Conservation (phyloP, 768 basidiomycete genomes). For the Podaxis mareebaensis region DNA sequence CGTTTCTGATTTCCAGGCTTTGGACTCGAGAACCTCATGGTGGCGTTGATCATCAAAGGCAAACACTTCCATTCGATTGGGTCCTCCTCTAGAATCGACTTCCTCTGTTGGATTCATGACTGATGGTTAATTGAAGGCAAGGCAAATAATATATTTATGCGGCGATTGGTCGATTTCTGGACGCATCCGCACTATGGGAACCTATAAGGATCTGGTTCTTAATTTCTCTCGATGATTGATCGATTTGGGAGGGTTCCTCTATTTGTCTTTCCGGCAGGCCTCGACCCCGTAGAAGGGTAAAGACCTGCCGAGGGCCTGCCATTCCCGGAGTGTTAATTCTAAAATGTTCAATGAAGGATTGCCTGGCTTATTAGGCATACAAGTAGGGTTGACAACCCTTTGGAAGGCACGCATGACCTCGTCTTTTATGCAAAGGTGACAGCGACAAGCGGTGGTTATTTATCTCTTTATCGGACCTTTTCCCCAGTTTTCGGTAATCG, state of each 20-base stretch:
- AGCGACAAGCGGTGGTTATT: neutral
- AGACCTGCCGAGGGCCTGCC: neutral
- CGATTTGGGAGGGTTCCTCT: neutral
- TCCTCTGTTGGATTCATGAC: neutral
- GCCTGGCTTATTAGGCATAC: neutral
- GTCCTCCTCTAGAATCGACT: neutral
- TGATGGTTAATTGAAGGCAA: neutral
- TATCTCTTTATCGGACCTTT: neutral
- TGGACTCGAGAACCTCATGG: slow-evolving; percentile 6
- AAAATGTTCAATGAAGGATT: no score
- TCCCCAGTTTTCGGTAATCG: neutral
- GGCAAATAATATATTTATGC: neutral
- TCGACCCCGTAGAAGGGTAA: neutral
- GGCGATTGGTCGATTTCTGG: slow-evolving; percentile 12
- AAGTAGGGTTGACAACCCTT: neutral
- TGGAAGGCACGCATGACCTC: neutral
- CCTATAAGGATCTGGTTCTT: neutral
- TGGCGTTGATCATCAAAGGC: neutral
- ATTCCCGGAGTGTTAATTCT: neutral
- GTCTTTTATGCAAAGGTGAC: neutral
- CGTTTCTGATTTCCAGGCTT: neutral
- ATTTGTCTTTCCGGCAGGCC: slow-evolving; percentile 7
- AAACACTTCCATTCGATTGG: neutral
- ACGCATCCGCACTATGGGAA: neutral
- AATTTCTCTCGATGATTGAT: neutral